Conservation (phyloP, 2,329 filamentous ascomycete species). For the Furcasterigmium furcatum region DNA sequence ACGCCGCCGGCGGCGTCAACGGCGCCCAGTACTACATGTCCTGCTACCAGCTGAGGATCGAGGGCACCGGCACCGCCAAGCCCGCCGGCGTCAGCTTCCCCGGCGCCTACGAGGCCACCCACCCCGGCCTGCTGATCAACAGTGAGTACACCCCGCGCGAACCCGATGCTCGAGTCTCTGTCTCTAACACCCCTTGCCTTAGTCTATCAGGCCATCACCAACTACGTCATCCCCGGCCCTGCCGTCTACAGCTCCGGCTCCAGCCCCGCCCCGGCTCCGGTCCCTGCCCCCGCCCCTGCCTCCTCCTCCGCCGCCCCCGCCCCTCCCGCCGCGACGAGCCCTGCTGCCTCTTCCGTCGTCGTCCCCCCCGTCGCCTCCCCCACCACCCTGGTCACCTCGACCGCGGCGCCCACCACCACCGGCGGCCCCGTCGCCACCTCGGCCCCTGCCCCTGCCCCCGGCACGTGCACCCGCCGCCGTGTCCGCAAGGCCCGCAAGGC, state of each 20-base stretch:
- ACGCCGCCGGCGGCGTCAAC: slow-evolving; percentile 26
- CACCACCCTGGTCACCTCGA: background rate
- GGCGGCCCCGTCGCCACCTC: background rate
- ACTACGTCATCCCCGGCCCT: slow-evolving; percentile 13
- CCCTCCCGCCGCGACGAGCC: background rate
- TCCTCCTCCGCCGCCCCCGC: slow-evolving; percentile 8
- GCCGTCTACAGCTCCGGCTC: slow-evolving; percentile 3
- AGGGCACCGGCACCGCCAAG: slow-evolving; percentile 7
- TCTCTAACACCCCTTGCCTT: no score
- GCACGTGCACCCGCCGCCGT: background rate
- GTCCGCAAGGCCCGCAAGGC: background rate
- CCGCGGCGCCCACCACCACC: background rate
- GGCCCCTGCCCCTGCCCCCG: background rate
- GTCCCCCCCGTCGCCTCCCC: background rate
- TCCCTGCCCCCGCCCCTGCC: background rate
- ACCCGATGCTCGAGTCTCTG: no score
- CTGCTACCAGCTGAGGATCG: slow-evolving; percentile 14
- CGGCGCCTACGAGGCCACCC: slow-evolving; percentile 9
- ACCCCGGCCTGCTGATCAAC: slow-evolving; percentile 1
- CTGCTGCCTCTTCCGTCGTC: background rate
- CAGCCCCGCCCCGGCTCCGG: background rate
- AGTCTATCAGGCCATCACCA: background rate
- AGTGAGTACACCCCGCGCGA: background rate
- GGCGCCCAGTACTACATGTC: slow-evolving; percentile 12
- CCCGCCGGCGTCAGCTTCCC: slow-evolving; percentile 16